These are phyloP conservation scores for Porcisia hertigi DNA, from an alignment of 208 protist species.

Conservation along the genomic window DNA sequence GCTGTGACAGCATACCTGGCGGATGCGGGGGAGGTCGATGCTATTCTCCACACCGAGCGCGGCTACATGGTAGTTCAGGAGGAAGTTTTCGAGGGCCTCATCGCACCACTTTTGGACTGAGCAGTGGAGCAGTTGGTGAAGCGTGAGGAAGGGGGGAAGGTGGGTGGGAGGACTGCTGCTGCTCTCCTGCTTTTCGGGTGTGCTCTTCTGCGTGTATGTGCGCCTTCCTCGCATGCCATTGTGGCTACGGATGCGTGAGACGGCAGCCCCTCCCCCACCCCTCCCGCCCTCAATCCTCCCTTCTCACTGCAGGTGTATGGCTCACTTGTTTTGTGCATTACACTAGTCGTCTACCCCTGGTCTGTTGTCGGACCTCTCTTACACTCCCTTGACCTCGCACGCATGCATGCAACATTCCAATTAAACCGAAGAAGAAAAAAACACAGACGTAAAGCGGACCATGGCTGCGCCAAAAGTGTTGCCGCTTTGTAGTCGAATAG, in stretches of 20 bases:
- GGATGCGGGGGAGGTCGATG: constrained; percentile 55
- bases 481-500: no score
- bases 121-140: background rate
- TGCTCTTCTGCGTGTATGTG: background rate
- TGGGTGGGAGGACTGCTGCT: background rate
- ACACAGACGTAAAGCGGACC: no score
- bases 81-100: constrained; percentile 68
- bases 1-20: constrained; percentile 45
- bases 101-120: constrained; percentile 38
- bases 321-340: background rate
- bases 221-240: background rate
- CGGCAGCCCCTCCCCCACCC: background rate
- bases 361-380: background rate
- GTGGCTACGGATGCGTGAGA: background rate
- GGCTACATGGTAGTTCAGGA: constrained; percentile 67
- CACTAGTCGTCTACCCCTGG: background rate
- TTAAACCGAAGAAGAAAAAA: no score
- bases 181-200: background rate
- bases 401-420: background rate
- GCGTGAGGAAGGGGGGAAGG: background rate
- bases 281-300: no score
- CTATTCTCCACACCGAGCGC: constrained; percentile 63
- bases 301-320: background rate
- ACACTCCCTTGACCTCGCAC: background rate
- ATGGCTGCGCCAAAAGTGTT: no score